A percentile compares a stretch with the other conserved stretches of the same genome.
Evolutionary conservation across 1,284 basidiomycete species (phyloP).

Genomic region (Fomitopsis pinicola): DNA sequence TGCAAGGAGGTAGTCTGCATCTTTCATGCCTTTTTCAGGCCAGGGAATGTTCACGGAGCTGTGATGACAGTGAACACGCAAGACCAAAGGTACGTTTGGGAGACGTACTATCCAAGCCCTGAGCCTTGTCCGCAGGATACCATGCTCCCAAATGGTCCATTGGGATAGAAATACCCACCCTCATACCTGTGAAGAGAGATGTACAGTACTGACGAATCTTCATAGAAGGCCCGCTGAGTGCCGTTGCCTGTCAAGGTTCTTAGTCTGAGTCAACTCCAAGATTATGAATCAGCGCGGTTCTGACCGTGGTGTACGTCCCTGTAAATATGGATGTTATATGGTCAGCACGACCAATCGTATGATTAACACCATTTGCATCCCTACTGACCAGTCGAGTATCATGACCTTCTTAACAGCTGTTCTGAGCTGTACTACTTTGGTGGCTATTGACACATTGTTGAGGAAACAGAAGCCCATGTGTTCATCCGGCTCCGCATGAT

Average conservation of each 20-base stretch:
- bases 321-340: not conserved
- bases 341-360: slow-evolving; percentile 4
- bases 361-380: not conserved
- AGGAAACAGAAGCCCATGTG: slow-evolving; percentile 99
- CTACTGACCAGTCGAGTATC: slow-evolving; percentile 90
- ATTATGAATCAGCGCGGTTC: slow-evolving; percentile 7
- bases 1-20: slow-evolving; percentile 95
- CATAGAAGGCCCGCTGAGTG: slow-evolving; percentile 92
- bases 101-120: slow-evolving; percentile 70
- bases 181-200: slow-evolving; percentile 96
- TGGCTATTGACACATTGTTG: slow-evolving; percentile 96
- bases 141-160: slow-evolving; percentile 84
- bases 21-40: slow-evolving; percentile 85
- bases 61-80: slow-evolving; percentile 13
- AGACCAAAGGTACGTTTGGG: not conserved
- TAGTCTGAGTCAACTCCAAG: not conserved
- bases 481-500: slow-evolving; percentile 97
- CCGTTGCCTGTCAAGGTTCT: slow-evolving; percentile 69
- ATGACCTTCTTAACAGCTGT: slow-evolving; percentile 77
- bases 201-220: slow-evolving; percentile 90
- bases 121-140: slow-evolving; percentile 81
- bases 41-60: slow-evolving; percentile 97
- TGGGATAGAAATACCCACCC: slow-evolving; percentile 88
- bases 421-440: slow-evolving; percentile 70
- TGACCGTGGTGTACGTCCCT: slow-evolving; percentile 98